Base-by-base conservation (phyloP, 2,329 filamentous ascomycete genomes). In the Fusarium falciforme region DNA sequence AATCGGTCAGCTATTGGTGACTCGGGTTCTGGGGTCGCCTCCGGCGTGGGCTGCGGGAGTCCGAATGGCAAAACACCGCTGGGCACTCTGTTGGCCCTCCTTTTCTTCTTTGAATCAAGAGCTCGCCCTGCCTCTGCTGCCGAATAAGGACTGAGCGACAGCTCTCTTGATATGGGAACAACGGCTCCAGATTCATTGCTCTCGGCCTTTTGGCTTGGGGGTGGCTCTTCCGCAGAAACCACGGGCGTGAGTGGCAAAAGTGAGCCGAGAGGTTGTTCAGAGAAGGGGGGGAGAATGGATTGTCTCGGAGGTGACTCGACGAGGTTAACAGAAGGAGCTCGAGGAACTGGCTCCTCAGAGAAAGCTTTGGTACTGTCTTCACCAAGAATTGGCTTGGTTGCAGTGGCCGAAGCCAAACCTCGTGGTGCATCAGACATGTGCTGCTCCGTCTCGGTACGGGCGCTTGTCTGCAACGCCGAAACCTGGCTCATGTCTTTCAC, bases 101-200 rank as follows among this genome's bases (percentile, higher is more conserved):
- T 74, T 27, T 76, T 80, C 61, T 82, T 83, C 67, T 80, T 81
- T 42, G 20, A 54, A 20, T 44, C 57, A 40, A n/a, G 17, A 54
- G 33, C 38, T 17, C 25, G 31, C n/a, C 36, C 47, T 31, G 47
- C 29, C 27, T 52, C 59, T 27, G 25, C 31, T 10, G 44, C 60
- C 11, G 29, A 17, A 35, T 31, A 47, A 17, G 47, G 31, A 27
- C 42, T 52, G 6, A 31, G 42, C 17, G 42, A 49, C 10, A 36
- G 20, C 25, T 62, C 20, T 36, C 27, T 31, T 20, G 60, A 17
- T 17, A 25, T 38, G 17, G 42, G n/a, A 17, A 22, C 20, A 29
- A 12, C 31, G 25, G 33, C 12, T 22, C n/a, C 27, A 22, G 44
- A 16, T 38, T 61, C 42, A 16, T 22, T 29, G 17, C 22, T 35